phyloP scores from a whole-genome alignment of 768 basidiomycete species.

The Tulasnella sp. region DNA sequence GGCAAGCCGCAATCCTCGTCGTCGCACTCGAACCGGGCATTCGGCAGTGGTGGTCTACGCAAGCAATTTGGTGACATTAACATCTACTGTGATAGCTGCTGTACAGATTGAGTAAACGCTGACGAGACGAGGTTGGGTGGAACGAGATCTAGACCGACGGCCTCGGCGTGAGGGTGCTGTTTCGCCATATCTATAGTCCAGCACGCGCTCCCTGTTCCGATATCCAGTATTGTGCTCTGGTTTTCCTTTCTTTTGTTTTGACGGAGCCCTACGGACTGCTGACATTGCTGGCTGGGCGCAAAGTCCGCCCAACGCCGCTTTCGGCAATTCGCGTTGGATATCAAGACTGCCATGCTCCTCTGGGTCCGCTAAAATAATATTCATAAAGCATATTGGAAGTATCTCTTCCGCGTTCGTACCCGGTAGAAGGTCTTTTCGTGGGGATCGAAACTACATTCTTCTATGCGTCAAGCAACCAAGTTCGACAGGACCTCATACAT shows the following conservation, averaged over 20 bases:
- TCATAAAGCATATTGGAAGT: too few species aligned
- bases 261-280: constrained; percentile 23
- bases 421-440: too few species aligned
- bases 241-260: constrained; percentile 19
- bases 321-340: constrained; percentile 25
- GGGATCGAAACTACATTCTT: too few species aligned
- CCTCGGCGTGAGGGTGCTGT: background rate
- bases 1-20: background rate
- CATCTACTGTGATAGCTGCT: background rate
- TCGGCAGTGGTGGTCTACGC: background rate
- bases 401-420: too few species aligned
- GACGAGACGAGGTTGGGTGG: background rate
- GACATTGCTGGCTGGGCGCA: constrained; percentile 20
- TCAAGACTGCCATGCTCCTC: constrained; percentile 27
- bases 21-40: constrained; percentile 1
- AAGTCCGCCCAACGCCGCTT: constrained; percentile 21
- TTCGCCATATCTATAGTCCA: constrained; percentile 18
- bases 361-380: constrained; percentile 21
- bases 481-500: too few species aligned
- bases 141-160: background rate
- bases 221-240: constrained; percentile 22
- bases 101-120: background rate
- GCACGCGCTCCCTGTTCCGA: constrained; percentile 27
- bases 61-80: background rate
- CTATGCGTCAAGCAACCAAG: too few species aligned